Evolutionary conservation across 2,329 filamentous ascomycete species (phyloP).

Genomic region (Alternaria sp.): DNA sequence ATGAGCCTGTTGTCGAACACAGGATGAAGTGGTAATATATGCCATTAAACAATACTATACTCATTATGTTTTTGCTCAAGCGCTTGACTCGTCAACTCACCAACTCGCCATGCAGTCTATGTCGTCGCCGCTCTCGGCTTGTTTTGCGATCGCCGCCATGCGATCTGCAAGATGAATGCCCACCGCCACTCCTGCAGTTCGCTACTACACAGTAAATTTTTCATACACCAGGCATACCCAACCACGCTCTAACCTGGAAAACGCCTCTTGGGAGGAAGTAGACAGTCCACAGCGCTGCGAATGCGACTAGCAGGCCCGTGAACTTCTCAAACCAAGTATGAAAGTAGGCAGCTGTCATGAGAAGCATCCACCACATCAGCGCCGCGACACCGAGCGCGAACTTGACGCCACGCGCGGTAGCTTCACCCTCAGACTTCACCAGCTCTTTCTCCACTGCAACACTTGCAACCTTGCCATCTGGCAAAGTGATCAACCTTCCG

Average conservation of each 20-base stretch:
- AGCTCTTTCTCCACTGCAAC: conserved; percentile 52
- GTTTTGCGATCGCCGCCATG: neutral
- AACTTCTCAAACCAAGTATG: conserved; percentile 98
- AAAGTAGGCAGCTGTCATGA: conserved; percentile 99
- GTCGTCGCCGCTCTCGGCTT: neutral
- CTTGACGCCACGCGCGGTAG: conserved; percentile 63
- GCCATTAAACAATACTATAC: conserved; percentile 9
- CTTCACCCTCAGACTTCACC: conserved; percentile 51
- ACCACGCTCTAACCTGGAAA: conserved; percentile 51
- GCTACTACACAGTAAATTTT: neutral
- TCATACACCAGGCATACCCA: conserved; percentile 59
- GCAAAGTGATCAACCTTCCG: conserved; percentile 71
- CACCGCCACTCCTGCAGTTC: neutral
- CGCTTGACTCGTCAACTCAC: conserved; percentile 3
- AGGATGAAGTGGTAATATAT: conserved; percentile 3
- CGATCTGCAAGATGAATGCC: neutral
- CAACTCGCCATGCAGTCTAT: neutral
- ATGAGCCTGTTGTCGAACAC: neutral
- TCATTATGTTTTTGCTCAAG: conserved; percentile 3
- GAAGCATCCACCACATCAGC: conserved; percentile 90
- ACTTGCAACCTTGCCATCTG: conserved; percentile 67
- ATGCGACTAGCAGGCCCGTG: conserved; percentile 59
- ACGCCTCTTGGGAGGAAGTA: conserved; percentile 59
- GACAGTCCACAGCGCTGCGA: conserved; percentile 54
- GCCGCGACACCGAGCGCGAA: conserved; percentile 66